Base-by-base conservation (phyloP, 192 early-diverging fungal species). In the Podila minutissima region DNA sequence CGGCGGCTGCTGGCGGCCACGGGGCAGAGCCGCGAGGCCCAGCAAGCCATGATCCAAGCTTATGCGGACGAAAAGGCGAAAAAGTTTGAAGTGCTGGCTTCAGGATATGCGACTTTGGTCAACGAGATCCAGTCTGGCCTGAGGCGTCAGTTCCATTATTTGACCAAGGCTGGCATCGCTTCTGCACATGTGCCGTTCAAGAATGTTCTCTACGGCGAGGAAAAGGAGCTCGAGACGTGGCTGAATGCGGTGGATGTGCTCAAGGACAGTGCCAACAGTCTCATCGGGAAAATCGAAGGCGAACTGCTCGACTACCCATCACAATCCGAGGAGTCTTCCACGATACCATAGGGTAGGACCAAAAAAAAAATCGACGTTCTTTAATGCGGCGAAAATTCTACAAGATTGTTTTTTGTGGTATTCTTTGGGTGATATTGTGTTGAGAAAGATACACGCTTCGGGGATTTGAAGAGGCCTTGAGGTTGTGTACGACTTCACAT, bases 151-250 rank as follows among this genome's bases (percentile, higher is more conserved):
- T 85, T 85, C 71, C 84, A 72, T 38, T 66, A 74, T 26, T 59
- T 85, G 71, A 81, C 78, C 50, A 82, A 77, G 28, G 75, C 81
- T 20, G 84, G 84, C 0, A 85, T 85, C 50, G 57, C 84, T 12
- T 74, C 78, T 5, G 72, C 78, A 3, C 78, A 85, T 31, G 75
- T 85, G 9, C 84, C 84, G 3, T 82, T 85, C 65, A 69, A 71
- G 53, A 77, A 74, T 26, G 79, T 85, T 24, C 72, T 82, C 4
- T 85, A 85, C 64, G 84, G 84, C 0, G 84, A 85, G 64, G 78
- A 72, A 13, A 85, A 85, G 66, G 84, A 85, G 64, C 64, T 77
- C 11, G 84, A 85, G 33, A 85, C 71, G 24, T 85, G 84, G 84
- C 58, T 82, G 31, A 82, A 82, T 62, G 84, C 84, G 0, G 84